These are phyloP conservation scores for Pythium myriotylum DNA, from an alignment of 352 stramenopile genomes.

Conservation along the genomic window DNA sequence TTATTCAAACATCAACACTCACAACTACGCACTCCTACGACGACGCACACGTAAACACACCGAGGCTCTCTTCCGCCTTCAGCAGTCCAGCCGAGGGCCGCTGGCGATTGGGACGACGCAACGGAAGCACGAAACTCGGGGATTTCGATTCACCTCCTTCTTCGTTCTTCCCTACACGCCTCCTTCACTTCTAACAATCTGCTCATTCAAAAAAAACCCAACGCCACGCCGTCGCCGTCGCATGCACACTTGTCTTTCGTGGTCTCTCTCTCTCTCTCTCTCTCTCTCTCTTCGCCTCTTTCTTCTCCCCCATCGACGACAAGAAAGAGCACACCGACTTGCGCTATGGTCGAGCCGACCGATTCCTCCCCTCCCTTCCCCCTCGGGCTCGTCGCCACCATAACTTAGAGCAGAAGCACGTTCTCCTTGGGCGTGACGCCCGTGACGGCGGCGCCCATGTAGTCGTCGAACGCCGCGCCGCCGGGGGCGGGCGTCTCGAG, in stretches of 20 bases:
- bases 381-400: slow-evolving; percentile 24
- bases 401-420: slow-evolving; percentile 83
- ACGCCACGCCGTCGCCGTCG: background rate
- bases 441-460: slow-evolving; percentile 35
- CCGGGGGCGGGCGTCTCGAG: slow-evolving; percentile 46
- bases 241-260: background rate
- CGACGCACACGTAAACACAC: slow-evolving; percentile 12
- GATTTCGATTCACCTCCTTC: background rate
- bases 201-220: too few species aligned
- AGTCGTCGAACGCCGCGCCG: slow-evolving; percentile 47
- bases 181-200: slow-evolving; percentile 17
- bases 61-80: background rate
- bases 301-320: too few species aligned
- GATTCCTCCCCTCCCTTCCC: slow-evolving; percentile 1
- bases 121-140: too few species aligned
- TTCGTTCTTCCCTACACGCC: slow-evolving; percentile 10
- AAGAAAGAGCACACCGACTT: too few species aligned
- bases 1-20: slow-evolving; percentile 17
- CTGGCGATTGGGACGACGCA: too few species aligned
- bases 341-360: too few species aligned
- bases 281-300: slow-evolving; percentile 30
- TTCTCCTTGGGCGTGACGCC: slow-evolving; percentile 84
- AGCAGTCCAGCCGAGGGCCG: background rate
- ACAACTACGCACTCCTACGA: background rate
- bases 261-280: slow-evolving; percentile 40